Evolutionary conservation across 768 basidiomycete species (phyloP).

Genomic region (Xerocomellus dryophilus): DNA sequence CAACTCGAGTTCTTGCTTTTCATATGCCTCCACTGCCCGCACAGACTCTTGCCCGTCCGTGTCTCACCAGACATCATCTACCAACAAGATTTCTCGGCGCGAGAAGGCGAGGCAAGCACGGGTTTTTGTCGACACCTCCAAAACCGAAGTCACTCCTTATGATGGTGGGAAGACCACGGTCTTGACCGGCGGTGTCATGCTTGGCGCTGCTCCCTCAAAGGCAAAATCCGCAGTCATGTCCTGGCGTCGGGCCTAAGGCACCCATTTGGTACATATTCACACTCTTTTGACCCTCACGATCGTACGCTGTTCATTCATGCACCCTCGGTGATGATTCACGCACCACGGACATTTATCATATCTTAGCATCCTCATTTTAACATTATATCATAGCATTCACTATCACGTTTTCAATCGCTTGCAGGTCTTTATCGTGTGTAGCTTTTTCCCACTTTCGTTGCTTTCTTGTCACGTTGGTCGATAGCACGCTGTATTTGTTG

Average conservation of each 20-base stretch:
- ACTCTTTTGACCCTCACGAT: constrained; percentile 25
- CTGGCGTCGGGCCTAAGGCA: constrained; percentile 59
- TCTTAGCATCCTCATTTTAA: constrained; percentile 33
- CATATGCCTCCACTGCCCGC: constrained; percentile 60
- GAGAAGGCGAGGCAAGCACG: constrained; percentile 66
- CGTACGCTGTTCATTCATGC: constrained; percentile 25
- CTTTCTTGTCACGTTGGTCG: constrained; percentile 23
- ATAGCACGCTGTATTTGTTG: constrained; percentile 30
- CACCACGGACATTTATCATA: constrained; percentile 29
- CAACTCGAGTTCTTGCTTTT: constrained; percentile 71
- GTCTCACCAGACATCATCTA: constrained; percentile 40
- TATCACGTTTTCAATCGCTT: constrained; percentile 26
- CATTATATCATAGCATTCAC: constrained; percentile 32
- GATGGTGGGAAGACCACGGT: constrained; percentile 88
- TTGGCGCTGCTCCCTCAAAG: constrained; percentile 49
- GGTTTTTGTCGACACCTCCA: constrained; percentile 71
- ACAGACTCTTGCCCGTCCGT: constrained; percentile 46
- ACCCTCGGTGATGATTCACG: constrained; percentile 27
- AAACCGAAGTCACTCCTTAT: constrained; percentile 79
- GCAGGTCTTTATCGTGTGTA: constrained; percentile 29
- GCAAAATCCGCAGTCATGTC: constrained; percentile 34
- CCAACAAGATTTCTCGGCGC: constrained; percentile 59
- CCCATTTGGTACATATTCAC: constrained; percentile 14
- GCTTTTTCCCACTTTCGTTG: constrained; percentile 24
- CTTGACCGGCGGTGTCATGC: constrained; percentile 85